Evolutionary conservation across 208 protist species (phyloP), one percentile per base, ranked within the genome.

Genomic region (Trypanosoma melophagium): DNA sequence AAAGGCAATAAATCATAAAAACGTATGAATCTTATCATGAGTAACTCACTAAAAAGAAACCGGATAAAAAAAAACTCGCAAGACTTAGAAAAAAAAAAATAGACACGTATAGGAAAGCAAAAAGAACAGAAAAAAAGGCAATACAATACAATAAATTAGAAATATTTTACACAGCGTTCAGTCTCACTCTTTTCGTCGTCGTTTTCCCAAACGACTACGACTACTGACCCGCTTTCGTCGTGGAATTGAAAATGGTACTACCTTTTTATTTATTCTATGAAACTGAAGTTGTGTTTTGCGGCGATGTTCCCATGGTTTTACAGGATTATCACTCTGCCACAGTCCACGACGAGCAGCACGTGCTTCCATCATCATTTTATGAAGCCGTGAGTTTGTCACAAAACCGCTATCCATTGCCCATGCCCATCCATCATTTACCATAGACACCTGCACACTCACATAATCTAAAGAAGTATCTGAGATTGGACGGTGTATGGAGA

Each of bases 371-470:
- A 73, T 73, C 5, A 53, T 5, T 12, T 31, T 35, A 14, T 25
- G 50, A 0, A 73, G 49, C 44, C 22, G 28, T 5, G 22, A 2
- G 41, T 59, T 66, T 38, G 59, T 58, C 7, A 35, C n/a, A 16
- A 66, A 66, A 14, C 44, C 59, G 42, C 38, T 52, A 3, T 73
- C 60, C 60, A 65, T 59, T 9, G 40, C 64, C 61, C 60, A 69
- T 0, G 70, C 70, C 45, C 44, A 63, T 19, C 70, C 70, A 22
- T 41, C 31, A 12, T 61, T 61, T 19, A 76, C 70, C 70, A 76
- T 66, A 13, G 24, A 17, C 25, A 64, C 64, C 60, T 69, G 61
- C 41, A 76, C 61, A 58, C n/a, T 68, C 19, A n/a, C n/a, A n/a
- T 13, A 16, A 41, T 24, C 25, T 3, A 7, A n/a, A 42, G 21